Evolutionary conservation across 352 stramenopile species (phyloP).

Genomic region (Phytophthora sp.): DNA sequence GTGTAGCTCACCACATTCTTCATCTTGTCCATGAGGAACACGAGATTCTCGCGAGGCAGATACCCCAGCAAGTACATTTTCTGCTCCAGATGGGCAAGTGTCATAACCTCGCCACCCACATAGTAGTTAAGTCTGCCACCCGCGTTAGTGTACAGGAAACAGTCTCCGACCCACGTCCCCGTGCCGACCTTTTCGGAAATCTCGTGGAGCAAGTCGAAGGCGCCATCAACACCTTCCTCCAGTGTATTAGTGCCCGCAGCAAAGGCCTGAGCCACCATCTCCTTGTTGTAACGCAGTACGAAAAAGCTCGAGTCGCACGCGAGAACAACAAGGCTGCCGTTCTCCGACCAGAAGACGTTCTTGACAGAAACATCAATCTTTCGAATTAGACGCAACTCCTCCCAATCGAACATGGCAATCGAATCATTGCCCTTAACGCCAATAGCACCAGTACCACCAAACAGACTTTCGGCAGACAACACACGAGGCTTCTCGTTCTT

Average conservation of each 20-base stretch:
- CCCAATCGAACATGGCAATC: slow-evolving; percentile 99
- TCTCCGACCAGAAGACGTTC: slow-evolving; percentile 98
- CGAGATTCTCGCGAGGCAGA: slow-evolving; percentile 97
- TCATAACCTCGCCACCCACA: slow-evolving; percentile 99
- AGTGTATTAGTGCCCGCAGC: slow-evolving; percentile 83
- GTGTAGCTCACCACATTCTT: slow-evolving; percentile 93
- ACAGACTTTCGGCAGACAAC: slow-evolving; percentile 94
- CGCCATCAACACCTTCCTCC: slow-evolving; percentile 97
- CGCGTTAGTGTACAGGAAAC: slow-evolving; percentile 99
- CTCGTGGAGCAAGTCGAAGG: slow-evolving; percentile 98
- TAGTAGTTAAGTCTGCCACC: slow-evolving; percentile 97
- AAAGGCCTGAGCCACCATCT: slow-evolving; percentile 89
- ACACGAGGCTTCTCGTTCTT: slow-evolving; percentile 95
- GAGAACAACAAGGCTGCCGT: slow-evolving; percentile 95
- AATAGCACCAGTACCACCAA: slow-evolving; percentile 94
- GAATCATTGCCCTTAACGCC: slow-evolving; percentile 96
- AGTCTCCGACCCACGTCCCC: slow-evolving; percentile 99
- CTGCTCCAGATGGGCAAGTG: slow-evolving; percentile 95
- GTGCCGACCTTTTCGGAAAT: slow-evolving; percentile 96
- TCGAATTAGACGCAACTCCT: slow-evolving; percentile 96
- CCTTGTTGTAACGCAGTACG: slow-evolving; percentile 95
- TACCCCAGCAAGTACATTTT: slow-evolving; percentile 99
- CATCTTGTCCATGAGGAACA: slow-evolving; percentile 99
- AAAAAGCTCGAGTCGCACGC: slow-evolving; percentile 96
- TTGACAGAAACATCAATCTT: slow-evolving; percentile 98